These are phyloP conservation scores for Teunomyces pallodes DNA, from an alignment of 805 yeast genomes.

Conservation along the genomic window DNA sequence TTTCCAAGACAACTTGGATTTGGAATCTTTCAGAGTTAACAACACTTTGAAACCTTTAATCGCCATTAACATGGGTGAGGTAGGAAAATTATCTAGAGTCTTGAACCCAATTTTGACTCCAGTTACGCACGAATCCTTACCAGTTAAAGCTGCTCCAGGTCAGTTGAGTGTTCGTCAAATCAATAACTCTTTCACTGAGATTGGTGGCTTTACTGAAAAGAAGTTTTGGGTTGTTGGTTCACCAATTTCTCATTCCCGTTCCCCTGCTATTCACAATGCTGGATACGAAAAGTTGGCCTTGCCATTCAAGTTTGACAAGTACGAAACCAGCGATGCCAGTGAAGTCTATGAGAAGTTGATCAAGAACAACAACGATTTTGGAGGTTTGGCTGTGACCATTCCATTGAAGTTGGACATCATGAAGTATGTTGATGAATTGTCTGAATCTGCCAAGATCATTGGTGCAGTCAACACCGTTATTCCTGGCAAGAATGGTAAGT, in stretches of 20 bases:
- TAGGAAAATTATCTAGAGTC: conserved; percentile 78
- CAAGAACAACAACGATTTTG: conserved; percentile 51
- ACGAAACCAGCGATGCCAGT: conserved; percentile 64
- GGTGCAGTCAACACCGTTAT: conserved; percentile 93
- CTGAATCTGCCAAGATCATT: conserved; percentile 74
- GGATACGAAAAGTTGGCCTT: conserved; percentile 73
- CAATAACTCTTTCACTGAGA: conserved; percentile 50
- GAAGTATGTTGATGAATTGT: conserved; percentile 58
- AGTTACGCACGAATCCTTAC: conserved; percentile 68
- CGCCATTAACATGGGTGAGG: conserved; percentile 76
- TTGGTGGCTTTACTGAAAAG: conserved; percentile 63
- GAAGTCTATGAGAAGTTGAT: conserved; percentile 55
- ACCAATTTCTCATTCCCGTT: conserved; percentile 83
- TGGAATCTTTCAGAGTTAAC: conserved; percentile 64
- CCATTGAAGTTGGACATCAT: conserved; percentile 86
- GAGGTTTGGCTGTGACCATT: conserved; percentile 95
- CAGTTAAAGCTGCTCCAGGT: conserved; percentile 76
- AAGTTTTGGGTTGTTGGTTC: conserved; percentile 74
- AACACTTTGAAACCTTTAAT: conserved; percentile 65
- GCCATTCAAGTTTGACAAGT: conserved; percentile 66
- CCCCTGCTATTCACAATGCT: conserved; percentile 83
- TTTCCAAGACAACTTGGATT: conserved; percentile 63
- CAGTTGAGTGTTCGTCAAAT: conserved; percentile 67
- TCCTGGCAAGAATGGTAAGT: conserved; percentile 43
- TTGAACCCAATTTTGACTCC: conserved; percentile 79